Evolutionary conservation across 495 filamentous ascomycete genomes (phyloP).

Genomic region (Hypoxylon fuscum): DNA sequence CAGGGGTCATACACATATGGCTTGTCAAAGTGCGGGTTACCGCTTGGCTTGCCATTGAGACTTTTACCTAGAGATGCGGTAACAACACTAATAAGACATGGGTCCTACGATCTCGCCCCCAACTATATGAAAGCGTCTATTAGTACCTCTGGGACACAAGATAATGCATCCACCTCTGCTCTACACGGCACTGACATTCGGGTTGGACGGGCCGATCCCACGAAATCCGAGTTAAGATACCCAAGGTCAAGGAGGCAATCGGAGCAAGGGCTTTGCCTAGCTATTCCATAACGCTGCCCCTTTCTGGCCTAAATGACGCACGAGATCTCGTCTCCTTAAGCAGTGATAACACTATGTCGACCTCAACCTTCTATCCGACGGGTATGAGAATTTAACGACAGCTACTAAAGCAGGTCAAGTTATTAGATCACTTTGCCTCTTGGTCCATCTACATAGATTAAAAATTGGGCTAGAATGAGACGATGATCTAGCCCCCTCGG

Average conservation of each 20-base stretch:
- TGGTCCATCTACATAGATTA: neutral
- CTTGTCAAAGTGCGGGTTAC: conserved; percentile 1
- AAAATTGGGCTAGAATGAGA: neutral
- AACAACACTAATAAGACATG: conserved; percentile 3
- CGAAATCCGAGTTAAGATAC: neutral
- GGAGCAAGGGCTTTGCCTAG: neutral
- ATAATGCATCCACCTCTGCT: conserved; percentile 3
- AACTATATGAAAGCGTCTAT: neutral
- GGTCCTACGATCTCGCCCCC: neutral
- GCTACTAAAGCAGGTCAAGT: neutral
- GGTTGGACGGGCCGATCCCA: conserved; percentile 22
- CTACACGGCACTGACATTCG: conserved; percentile 1
- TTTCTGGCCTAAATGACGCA: conserved; percentile 1
- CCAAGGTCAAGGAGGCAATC: neutral
- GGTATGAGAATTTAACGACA: neutral
- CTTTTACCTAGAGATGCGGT: neutral
- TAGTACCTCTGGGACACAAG: neutral
- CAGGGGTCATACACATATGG: neutral
- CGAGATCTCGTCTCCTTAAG: neutral
- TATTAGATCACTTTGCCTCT: neutral
- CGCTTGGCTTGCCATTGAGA: conserved; percentile 6
- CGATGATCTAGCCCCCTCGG: neutral
- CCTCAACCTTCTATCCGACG: neutral
- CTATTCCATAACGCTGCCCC: neutral
- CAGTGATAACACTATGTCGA: neutral